phyloP scores from a whole-genome alignment of 75 land plant genomes.

The Pinus albicaulis region DNA sequence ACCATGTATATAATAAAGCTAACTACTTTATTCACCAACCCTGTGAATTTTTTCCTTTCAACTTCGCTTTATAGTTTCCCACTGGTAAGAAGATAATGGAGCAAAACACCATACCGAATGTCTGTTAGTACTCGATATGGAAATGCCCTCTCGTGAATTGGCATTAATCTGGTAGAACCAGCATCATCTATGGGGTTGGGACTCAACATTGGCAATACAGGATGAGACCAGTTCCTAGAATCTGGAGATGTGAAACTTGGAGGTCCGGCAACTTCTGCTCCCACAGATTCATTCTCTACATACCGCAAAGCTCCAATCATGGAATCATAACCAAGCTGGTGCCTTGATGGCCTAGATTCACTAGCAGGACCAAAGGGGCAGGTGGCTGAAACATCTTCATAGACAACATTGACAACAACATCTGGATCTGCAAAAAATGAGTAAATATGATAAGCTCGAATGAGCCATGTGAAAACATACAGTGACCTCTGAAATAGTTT shows the following conservation, averaged over 20 bases:
- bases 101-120: neutral
- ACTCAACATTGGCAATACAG: neutral
- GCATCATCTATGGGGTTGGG: neutral
- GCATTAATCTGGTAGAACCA: neutral
- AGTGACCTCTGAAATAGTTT: neutral
- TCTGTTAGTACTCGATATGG: slow-evolving; percentile 4
- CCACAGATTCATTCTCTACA: neutral
- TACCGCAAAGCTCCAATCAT: slow-evolving; percentile 2
- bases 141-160: slow-evolving; percentile 1
- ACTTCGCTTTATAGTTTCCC: neutral
- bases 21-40: neutral
- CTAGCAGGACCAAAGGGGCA: neutral
- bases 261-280: neutral
- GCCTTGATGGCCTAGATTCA: neutral
- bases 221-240: neutral
- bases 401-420: neutral
- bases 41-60: neutral
- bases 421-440: slow-evolving; percentile 1
- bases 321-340: slow-evolving; percentile 4
- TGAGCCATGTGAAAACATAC: neutral
- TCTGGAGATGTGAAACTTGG: neutral
- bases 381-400: neutral
- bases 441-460: neutral
- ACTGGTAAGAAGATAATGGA: neutral
- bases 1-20: neutral